Conservation (phyloP, 768 basidiomycete species). For the Dentipellis sp. region DNA sequence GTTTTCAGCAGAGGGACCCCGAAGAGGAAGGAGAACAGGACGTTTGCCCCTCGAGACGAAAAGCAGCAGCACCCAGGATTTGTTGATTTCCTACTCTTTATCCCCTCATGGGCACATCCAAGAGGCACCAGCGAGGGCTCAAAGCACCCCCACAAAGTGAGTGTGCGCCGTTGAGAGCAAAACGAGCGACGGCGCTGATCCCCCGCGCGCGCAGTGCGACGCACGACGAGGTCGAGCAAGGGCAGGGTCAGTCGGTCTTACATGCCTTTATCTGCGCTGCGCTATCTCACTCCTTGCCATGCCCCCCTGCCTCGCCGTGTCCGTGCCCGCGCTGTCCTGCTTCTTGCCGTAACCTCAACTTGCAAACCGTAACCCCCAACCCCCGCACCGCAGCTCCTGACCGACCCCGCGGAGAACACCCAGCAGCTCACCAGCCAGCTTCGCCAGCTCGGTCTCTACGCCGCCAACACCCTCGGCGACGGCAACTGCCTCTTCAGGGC, state of each 20-base stretch:
- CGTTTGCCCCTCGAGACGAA: not conserved
- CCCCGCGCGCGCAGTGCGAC: constrained; percentile 33
- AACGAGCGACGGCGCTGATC: constrained; percentile 15
- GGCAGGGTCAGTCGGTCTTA: constrained; percentile 36
- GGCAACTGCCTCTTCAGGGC: constrained; percentile 94
- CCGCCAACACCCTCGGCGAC: constrained; percentile 80
- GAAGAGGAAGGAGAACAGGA: not conserved
- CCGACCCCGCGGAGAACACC: constrained; percentile 57
- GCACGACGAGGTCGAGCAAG: constrained; percentile 48
- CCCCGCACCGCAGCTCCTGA: constrained; percentile 24
- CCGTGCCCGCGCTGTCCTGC: no score
- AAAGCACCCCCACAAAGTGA: constrained; percentile 30
- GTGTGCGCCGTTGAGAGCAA: constrained; percentile 16
- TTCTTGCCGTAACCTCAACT: not conserved
- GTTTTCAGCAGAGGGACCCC: not conserved
- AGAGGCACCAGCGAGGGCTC: constrained; percentile 28
- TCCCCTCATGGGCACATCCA: constrained; percentile 31
- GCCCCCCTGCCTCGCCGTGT: no score
- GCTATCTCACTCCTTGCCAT: no score
- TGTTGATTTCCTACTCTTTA: not conserved
- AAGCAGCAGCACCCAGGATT: not conserved
- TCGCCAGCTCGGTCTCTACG: constrained; percentile 71
- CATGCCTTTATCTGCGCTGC: no score
- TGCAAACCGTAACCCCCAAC: constrained; percentile 5
- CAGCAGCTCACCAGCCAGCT: constrained; percentile 66